phyloP scores from a whole-genome alignment of 2,329 filamentous ascomycete genomes.

The Aaosphaeria pasadenensis region DNA sequence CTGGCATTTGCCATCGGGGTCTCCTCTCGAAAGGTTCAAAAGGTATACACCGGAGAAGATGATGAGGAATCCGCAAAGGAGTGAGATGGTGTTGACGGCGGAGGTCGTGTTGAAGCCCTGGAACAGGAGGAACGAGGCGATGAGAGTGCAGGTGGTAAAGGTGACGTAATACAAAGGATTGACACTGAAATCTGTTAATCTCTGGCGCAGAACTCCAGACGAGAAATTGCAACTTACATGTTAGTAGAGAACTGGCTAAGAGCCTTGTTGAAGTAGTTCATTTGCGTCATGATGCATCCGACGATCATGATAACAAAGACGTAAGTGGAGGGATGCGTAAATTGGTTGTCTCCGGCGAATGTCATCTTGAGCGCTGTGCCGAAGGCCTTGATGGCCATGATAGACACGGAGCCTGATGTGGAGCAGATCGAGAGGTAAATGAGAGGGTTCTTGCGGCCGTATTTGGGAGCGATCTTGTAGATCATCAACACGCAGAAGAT shows the following conservation, averaged over 20 bases:
- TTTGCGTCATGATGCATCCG: constrained; percentile 95
- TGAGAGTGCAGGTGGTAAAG: constrained; percentile 90
- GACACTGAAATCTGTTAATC: constrained; percentile 57
- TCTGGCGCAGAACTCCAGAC: not conserved
- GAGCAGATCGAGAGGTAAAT: constrained; percentile 98
- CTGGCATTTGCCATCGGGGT: constrained; percentile 74
- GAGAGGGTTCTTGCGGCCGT: constrained; percentile 93
- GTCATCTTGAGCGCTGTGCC: constrained; percentile 97
- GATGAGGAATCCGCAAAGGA: constrained; percentile 88
- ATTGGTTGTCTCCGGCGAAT: constrained; percentile 90
- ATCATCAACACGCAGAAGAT: constrained; percentile 93
- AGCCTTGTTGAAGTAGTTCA: constrained; percentile 99
- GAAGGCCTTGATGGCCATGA: constrained; percentile 99
- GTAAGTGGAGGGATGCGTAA: constrained; percentile 91
- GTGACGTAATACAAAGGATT: constrained; percentile 97
- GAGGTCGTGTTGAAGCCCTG: constrained; percentile 94
- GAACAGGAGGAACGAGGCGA: constrained; percentile 94
- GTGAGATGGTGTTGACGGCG: constrained; percentile 84
- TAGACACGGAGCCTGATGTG: constrained; percentile 91
- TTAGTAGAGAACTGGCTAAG: constrained; percentile 95
- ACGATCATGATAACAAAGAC: constrained; percentile 91
- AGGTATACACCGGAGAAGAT: constrained; percentile 96
- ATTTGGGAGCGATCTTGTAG: constrained; percentile 82
- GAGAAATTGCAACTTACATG: constrained; percentile 64
- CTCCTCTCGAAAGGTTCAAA: constrained; percentile 88